phyloP scores from a whole-genome alignment of 2,329 filamentous ascomycete species.

The Fusarium acutatum region DNA sequence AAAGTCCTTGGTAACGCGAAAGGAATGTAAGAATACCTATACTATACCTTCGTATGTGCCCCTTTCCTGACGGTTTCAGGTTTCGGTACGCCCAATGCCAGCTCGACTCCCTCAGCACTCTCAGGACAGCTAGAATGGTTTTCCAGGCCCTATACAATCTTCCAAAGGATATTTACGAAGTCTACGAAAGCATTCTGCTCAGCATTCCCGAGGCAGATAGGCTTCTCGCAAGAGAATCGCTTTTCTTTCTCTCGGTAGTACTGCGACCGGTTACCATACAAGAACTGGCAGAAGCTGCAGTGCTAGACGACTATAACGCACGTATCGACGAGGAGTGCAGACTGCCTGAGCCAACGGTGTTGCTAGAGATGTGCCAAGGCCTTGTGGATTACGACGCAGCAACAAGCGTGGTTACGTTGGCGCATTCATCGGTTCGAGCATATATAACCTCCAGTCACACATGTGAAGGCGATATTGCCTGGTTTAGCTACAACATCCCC shows the following conservation, averaged over 20 bases:
- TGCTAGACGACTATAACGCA: rapidly evolving
- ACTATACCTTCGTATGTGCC: rapidly evolving
- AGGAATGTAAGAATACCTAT: neutral
- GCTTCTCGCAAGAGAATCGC: neutral
- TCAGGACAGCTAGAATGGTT: neutral
- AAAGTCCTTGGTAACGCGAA: neutral
- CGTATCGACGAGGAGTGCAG: neutral
- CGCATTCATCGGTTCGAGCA: neutral
- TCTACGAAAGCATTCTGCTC: neutral
- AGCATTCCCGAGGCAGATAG: neutral
- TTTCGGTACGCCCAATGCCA: neutral
- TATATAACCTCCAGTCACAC: neutral
- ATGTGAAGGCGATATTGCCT: neutral
- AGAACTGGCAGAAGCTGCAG: neutral
- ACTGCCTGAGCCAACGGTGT: rapidly evolving
- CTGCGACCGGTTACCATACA: neutral
- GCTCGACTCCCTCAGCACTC: neutral
- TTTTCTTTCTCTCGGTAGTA: neutral
- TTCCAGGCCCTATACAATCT: neutral
- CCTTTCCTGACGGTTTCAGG: neutral
- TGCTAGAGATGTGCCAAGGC: neutral
- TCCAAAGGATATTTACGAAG: neutral
- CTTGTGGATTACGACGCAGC: neutral
- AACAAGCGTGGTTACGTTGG: neutral
- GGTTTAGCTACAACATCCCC: neutral